These are phyloP conservation scores for Geotrichum australiense DNA, from an alignment of 1,139 yeast genomes.

Conservation along the genomic window DNA sequence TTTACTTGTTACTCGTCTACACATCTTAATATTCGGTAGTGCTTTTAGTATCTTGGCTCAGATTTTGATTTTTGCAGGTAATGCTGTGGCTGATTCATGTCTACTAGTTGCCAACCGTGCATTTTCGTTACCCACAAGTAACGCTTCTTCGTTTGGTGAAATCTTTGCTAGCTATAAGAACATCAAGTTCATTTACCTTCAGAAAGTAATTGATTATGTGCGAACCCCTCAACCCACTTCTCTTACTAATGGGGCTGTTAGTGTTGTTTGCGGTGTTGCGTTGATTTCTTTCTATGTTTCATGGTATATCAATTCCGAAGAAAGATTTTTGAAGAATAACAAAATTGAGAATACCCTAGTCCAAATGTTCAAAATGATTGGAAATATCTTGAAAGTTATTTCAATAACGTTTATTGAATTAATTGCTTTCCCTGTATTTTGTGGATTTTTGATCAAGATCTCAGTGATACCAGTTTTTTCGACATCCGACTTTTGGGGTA, in stretches of 20 bases:
- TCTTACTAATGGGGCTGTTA: conserved; percentile 18
- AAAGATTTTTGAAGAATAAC: conserved; percentile 20
- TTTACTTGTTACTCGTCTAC: conserved; percentile 5
- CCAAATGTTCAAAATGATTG: conserved; percentile 31
- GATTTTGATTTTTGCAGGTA: conserved; percentile 5
- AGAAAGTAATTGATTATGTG: conserved; percentile 7
- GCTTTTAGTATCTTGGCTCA: conserved; percentile 5
- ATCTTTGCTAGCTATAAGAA: conserved; percentile 4
- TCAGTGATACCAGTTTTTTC: conserved; percentile 41
- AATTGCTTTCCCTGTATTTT: conserved; percentile 74
- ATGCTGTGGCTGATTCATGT: conserved; percentile 5
- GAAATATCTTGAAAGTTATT: conserved; percentile 65
- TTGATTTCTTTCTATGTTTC: conserved; percentile 15
- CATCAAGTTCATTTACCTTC: conserved; percentile 5
- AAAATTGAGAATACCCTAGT: conserved; percentile 20
- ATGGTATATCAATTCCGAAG: conserved; percentile 20
- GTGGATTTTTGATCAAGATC: conserved; percentile 73
- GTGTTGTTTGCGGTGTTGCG: conserved; percentile 21
- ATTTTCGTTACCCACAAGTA: background rate
- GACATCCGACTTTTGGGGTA: conserved; percentile 18
- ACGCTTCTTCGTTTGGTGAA: conserved; percentile 3
- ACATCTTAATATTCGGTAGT: conserved; percentile 5
- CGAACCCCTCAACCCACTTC: conserved; percentile 19
- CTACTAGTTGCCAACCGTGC: conserved; percentile 1
- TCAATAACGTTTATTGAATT: conserved; percentile 71